These are phyloP conservation scores for Orbilia quercus DNA, from an alignment of 2,329 filamentous ascomycete species.

Conservation along the genomic window DNA sequence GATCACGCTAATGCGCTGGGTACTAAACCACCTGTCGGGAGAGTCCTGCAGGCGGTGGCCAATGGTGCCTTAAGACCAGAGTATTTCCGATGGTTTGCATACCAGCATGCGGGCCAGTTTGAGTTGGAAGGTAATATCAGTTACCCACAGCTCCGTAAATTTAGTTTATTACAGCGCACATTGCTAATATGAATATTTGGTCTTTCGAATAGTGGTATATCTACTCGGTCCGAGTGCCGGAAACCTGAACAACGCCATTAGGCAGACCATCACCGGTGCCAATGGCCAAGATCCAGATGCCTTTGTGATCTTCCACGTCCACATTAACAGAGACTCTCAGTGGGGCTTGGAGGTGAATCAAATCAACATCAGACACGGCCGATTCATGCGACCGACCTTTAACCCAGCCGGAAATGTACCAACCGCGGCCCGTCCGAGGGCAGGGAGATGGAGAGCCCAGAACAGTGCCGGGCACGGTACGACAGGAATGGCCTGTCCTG, in stretches of 20 bases:
- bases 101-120: slow-evolving; percentile 1
- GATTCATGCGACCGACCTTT: neutral
- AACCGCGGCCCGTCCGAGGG: neutral
- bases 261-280: neutral
- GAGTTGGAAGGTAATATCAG: slow-evolving; percentile 7
- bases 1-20: neutral
- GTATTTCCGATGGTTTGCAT: slow-evolving; percentile 11
- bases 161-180: neutral
- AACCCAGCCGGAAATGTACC: neutral
- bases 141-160: neutral
- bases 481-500: neutral
- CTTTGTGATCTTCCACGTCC: slow-evolving; percentile 13
- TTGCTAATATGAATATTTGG: neutral
- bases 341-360: neutral
- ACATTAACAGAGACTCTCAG: neutral
- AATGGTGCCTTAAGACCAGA: neutral
- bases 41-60: neutral
- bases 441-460: slow-evolving; percentile 5
- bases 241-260: slow-evolving; percentile 1
- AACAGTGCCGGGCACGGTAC: neutral
- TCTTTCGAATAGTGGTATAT: slow-evolving; percentile 7
- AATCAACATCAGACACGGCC: slow-evolving; percentile 9
- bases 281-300: neutral
- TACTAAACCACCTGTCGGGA: neutral
- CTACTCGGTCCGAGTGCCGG: neutral